Evolutionary conservation across 2,329 filamentous ascomycete species (phyloP).

Genomic region (Monosporascus sp.): DNA sequence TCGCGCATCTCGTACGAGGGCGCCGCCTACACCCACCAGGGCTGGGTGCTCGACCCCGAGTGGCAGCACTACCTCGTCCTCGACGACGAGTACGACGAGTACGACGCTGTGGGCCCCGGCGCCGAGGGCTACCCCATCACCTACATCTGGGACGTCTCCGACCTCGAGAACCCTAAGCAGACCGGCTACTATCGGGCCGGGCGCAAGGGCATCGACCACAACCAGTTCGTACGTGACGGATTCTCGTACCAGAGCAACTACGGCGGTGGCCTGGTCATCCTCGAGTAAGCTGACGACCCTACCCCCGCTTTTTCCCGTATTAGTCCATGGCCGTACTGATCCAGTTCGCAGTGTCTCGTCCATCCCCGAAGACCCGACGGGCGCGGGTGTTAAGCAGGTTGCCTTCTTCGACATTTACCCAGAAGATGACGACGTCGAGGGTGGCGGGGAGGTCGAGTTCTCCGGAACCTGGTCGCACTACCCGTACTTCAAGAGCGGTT

Average conservation of each 20-base stretch:
- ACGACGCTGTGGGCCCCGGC: conserved; percentile 31
- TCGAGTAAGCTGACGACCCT: conserved; percentile 12
- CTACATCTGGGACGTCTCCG: conserved; percentile 41
- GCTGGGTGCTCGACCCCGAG: conserved; percentile 39
- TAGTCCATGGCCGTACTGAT: not conserved
- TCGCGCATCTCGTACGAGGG: conserved; percentile 49
- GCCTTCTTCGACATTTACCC: conserved; percentile 42
- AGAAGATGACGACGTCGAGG: conserved; percentile 35
- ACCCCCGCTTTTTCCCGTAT: not conserved
- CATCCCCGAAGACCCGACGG: conserved; percentile 25
- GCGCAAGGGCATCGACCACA: conserved; percentile 36
- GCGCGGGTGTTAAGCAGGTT: conserved; percentile 28
- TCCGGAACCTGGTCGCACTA: conserved; percentile 38
- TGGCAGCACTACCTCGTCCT: conserved; percentile 34
- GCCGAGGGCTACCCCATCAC: conserved; percentile 35
- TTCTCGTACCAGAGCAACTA: conserved; percentile 40
- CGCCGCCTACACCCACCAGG: conserved; percentile 51
- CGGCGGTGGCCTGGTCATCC: conserved; percentile 33
- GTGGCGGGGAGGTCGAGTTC: conserved; percentile 28
- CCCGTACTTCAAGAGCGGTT: conserved; percentile 37
- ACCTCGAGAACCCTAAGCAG: conserved; percentile 33
- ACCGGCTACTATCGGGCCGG: conserved; percentile 36
- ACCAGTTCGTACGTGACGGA: conserved; percentile 35
- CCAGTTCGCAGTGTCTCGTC: conserved; percentile 18
- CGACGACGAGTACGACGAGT: conserved; percentile 46